These are phyloP conservation scores for Boletus subcaerulescens DNA, from an alignment of 768 basidiomycete genomes.

Conservation along the genomic window DNA sequence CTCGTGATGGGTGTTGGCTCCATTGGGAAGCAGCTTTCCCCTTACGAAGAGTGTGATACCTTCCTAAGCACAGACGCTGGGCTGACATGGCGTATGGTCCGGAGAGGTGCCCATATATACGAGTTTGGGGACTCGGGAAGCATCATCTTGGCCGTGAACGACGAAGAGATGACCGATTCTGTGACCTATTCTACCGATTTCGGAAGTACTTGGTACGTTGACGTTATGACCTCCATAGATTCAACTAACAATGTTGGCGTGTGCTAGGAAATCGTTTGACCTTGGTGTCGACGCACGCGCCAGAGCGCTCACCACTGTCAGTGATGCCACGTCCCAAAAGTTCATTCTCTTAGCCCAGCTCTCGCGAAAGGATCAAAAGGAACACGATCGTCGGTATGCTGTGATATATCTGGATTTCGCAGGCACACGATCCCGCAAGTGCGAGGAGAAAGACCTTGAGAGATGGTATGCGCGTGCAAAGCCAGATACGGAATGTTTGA, in stretches of 20 bases:
- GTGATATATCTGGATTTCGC: slow-evolving; percentile 84
- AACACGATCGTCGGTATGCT: slow-evolving; percentile 59
- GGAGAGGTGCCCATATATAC: slow-evolving; percentile 80
- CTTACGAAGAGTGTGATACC: slow-evolving; percentile 88
- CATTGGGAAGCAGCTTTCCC: slow-evolving; percentile 61
- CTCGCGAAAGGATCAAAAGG: slow-evolving; percentile 52
- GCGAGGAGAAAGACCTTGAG: slow-evolving; percentile 72
- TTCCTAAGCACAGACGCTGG: slow-evolving; percentile 93
- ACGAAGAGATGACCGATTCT: slow-evolving; percentile 71
- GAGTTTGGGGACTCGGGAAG: slow-evolving; percentile 93
- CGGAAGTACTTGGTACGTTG: slow-evolving; percentile 77
- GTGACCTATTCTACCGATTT: slow-evolving; percentile 80
- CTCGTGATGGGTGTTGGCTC: slow-evolving; percentile 96
- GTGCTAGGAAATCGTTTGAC: slow-evolving; percentile 62
- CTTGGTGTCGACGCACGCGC: slow-evolving; percentile 72
- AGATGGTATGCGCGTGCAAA: slow-evolving; percentile 77
- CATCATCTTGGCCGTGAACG: slow-evolving; percentile 77
- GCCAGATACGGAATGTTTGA: slow-evolving; percentile 72
- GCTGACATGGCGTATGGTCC: slow-evolving; percentile 77
- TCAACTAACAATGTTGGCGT: not conserved
- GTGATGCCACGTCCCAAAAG: slow-evolving; percentile 95
- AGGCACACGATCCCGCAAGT: slow-evolving; percentile 63
- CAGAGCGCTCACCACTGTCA: slow-evolving; percentile 78
- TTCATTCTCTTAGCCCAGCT: slow-evolving; percentile 86
- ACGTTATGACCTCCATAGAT: not conserved